phyloP scores from a whole-genome alignment of 23 red algal species.

The Gracilaria gracilis region DNA sequence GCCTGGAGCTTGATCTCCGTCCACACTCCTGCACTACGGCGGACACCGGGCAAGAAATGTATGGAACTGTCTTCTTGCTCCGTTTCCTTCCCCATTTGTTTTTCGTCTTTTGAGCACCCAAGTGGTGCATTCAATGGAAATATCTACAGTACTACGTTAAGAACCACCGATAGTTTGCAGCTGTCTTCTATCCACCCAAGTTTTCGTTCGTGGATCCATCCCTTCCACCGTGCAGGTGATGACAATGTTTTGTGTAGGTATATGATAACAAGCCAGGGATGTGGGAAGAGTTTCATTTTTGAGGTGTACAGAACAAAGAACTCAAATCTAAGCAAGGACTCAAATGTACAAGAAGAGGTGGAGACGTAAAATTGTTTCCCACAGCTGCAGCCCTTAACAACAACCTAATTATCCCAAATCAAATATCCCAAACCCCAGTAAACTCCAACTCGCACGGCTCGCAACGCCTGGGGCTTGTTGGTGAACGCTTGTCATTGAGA shows the following conservation, averaged over 20 bases:
- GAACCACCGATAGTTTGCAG: neutral
- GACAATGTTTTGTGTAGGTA: neutral
- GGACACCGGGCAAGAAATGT: neutral
- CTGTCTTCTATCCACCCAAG: neutral
- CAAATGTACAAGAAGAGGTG: neutral
- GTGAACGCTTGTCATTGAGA: neutral
- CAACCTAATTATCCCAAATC: too few species aligned
- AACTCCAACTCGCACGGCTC: neutral
- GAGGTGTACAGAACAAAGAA: conserved; percentile 10
- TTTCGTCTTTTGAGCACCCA: neutral
- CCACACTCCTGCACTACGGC: neutral
- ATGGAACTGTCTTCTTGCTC: neutral
- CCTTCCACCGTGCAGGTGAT: neutral
- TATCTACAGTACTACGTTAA: neutral
- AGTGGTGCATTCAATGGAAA: neutral
- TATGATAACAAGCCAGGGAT: neutral
- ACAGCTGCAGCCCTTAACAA: conserved; percentile 3
- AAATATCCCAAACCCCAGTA: neutral
- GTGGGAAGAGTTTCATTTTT: neutral
- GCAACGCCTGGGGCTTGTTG: neutral
- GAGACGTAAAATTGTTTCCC: neutral
- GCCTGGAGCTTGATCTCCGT: neutral
- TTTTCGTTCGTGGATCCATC: neutral
- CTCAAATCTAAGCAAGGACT: conserved; percentile 5
- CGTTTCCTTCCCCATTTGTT: neutral